Percentiles rank a stretch among this genome's conserved stretches.
Conservation (phyloP, 768 basidiomycete species). For the Pleurotus citrinopileatus region DNA sequence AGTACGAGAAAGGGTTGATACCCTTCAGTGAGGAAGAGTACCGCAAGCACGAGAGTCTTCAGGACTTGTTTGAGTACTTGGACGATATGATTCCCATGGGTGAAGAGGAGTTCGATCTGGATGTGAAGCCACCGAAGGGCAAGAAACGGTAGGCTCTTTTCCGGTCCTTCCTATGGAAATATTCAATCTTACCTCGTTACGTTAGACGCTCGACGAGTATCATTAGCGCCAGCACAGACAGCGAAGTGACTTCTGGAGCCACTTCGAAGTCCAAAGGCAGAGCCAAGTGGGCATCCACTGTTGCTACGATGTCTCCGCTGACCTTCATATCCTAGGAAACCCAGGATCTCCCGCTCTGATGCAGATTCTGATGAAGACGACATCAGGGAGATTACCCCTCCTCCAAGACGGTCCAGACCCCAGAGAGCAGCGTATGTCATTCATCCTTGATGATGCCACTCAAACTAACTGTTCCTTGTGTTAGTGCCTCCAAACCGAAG, state of each 20-base stretch:
- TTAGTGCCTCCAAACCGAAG: constrained; percentile 42
- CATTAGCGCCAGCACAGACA: constrained; percentile 39
- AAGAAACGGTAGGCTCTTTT: constrained; percentile 42
- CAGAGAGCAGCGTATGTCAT: constrained; percentile 55
- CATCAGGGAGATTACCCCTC: constrained; percentile 21
- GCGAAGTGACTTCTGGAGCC: constrained; percentile 33
- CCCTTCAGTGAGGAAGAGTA: constrained; percentile 73
- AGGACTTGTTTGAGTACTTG: constrained; percentile 65
- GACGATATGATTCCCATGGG: constrained; percentile 70
- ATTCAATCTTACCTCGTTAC: no score
- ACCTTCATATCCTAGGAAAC: constrained; percentile 35
- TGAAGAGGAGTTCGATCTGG: constrained; percentile 41
- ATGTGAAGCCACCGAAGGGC: constrained; percentile 30
- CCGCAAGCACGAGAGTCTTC: constrained; percentile 58
- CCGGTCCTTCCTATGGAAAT: neutral
- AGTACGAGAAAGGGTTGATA: constrained; percentile 67
- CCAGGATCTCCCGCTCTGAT: constrained; percentile 51
- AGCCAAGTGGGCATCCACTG: constrained; percentile 30
- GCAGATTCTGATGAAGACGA: constrained; percentile 41
- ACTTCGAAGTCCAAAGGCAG: constrained; percentile 28
- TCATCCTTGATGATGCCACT: neutral
- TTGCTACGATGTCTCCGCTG: neutral
- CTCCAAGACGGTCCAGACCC: constrained; percentile 52
- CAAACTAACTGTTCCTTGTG: neutral
- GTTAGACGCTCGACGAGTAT: constrained; percentile 64